Conservation (phyloP, 2,329 filamentous ascomycete species). For the Ceratocystis papillata region DNA sequence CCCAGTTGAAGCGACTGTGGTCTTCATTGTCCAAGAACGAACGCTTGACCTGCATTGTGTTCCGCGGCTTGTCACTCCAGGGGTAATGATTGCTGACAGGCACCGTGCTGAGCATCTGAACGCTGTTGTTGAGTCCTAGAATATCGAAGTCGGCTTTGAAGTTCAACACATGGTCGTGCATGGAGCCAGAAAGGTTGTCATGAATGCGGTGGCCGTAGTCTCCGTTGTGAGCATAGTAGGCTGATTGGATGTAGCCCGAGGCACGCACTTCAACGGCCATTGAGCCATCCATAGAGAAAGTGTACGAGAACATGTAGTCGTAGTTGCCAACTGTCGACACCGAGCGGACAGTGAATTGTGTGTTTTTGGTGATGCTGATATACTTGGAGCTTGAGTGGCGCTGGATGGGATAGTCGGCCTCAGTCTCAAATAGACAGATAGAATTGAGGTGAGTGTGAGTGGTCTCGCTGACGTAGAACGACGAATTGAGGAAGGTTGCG, state of each 20-base stretch:
- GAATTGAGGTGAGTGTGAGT: slow-evolving; percentile 30
- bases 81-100: slow-evolving; percentile 31
- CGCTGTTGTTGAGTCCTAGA: slow-evolving; percentile 31
- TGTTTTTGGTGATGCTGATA: slow-evolving; percentile 30
- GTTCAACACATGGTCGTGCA: slow-evolving; percentile 34
- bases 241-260: slow-evolving; percentile 33
- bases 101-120: slow-evolving; percentile 31
- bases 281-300: slow-evolving; percentile 32
- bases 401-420: slow-evolving; percentile 32
- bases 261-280: slow-evolving; percentile 35
- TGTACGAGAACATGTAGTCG: slow-evolving; percentile 35
- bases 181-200: slow-evolving; percentile 31
- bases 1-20: slow-evolving; percentile 32
- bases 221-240: slow-evolving; percentile 31
- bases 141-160: slow-evolving; percentile 37
- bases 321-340: slow-evolving; percentile 35
- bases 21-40: slow-evolving; percentile 28
- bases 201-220: slow-evolving; percentile 32
- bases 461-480: slow-evolving; percentile 29
- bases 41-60: slow-evolving; percentile 31
- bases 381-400: slow-evolving; percentile 30
- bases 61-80: slow-evolving; percentile 33
- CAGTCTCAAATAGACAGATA: slow-evolving; percentile 35
- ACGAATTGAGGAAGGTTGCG: slow-evolving; percentile 32
- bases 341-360: slow-evolving; percentile 27